Conservation (phyloP, 2,329 filamentous ascomycete species). For the Endothia cerciana region DNA sequence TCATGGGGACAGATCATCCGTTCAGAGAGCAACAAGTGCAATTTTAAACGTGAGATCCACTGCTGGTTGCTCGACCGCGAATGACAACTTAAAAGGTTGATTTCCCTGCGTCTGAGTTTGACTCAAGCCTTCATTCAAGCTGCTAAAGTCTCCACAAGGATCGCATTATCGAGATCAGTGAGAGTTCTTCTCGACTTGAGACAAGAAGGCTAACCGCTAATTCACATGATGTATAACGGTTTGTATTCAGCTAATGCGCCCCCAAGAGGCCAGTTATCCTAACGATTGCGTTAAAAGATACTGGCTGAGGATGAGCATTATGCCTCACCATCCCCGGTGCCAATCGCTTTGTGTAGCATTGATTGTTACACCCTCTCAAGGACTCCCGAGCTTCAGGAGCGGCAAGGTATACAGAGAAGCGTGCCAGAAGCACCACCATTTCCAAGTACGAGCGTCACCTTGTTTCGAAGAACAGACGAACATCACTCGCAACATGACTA, state of each 20-base stretch:
- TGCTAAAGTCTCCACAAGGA: no score
- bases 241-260: background rate
- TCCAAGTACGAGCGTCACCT: conserved; percentile 12
- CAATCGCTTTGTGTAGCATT: background rate
- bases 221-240: no score
- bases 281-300: background rate
- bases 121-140: no score
- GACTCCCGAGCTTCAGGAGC: background rate
- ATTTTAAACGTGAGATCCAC: no score
- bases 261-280: background rate
- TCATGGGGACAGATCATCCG: no score
- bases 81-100: no score
- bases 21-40: no score
- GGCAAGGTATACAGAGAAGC: conserved; percentile 10
- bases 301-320: background rate
- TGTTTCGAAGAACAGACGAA: background rate
- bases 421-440: conserved; percentile 18
- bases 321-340: background rate
- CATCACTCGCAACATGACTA: background rate
- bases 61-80: no score
- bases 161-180: no score
- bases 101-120: no score
- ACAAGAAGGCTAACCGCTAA: no score
- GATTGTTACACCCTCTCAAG: background rate
- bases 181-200: no score